phyloP scores from a whole-genome alignment of 805 yeast species.

The Ogataea angusta region DNA sequence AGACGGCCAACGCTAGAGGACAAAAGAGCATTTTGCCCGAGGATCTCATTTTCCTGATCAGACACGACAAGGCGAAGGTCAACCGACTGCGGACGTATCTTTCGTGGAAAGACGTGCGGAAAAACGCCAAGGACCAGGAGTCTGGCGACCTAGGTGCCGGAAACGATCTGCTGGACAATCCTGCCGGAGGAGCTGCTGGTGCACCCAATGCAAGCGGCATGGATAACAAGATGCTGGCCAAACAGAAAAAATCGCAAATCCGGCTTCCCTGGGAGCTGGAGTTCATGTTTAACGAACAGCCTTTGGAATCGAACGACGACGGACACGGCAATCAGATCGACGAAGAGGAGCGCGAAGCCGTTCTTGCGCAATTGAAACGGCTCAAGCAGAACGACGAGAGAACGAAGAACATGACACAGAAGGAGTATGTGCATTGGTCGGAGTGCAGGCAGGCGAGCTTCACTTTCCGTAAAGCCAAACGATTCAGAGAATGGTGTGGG shows the following conservation, averaged over 20 bases:
- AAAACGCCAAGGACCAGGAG: conserved; percentile 62
- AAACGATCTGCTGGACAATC: conserved; percentile 33
- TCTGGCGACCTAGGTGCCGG: conserved; percentile 43
- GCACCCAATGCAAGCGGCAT: conserved; percentile 29
- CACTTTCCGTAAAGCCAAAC: conserved; percentile 88
- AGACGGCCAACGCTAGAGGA: conserved; percentile 75
- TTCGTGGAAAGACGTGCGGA: conserved; percentile 96
- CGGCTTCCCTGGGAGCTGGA: conserved; percentile 94
- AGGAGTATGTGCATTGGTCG: conserved; percentile 98
- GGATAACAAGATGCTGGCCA: conserved; percentile 48
- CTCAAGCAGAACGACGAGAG: conserved; percentile 92
- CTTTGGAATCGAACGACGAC: conserved; percentile 51
- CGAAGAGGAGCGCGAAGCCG: conserved; percentile 88
- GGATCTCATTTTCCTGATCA: conserved; percentile 85
- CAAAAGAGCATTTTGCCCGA: conserved; percentile 85
- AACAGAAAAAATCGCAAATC: conserved; percentile 71
- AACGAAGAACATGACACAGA: conserved; percentile 89
- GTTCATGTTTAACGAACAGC: conserved; percentile 90
- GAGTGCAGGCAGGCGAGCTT: conserved; percentile 97
- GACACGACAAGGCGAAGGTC: conserved; percentile 93
- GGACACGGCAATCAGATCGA: conserved; percentile 58
- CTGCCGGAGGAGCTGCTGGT: conserved; percentile 34
- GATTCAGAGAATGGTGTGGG: conserved; percentile 97
- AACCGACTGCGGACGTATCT: conserved; percentile 85
- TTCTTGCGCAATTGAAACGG: conserved; percentile 81